These are phyloP conservation scores for Gracilaria gracilis DNA, from an alignment of 23 red algal species.

Conservation along the genomic window DNA sequence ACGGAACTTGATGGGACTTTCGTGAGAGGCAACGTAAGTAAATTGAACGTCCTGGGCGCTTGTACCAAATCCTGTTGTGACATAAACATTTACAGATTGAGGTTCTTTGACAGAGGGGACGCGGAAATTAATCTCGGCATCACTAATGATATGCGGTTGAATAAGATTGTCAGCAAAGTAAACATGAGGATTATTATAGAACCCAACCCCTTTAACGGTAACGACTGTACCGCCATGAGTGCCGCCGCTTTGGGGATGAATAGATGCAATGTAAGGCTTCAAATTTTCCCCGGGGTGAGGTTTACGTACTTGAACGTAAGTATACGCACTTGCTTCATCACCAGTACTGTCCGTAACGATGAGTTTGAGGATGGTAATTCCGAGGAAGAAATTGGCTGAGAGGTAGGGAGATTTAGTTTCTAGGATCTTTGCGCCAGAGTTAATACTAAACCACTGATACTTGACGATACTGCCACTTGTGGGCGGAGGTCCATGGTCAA, in stretches of 20 bases:
- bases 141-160: slow-evolving; percentile 32
- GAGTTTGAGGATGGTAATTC: slow-evolving; percentile 67
- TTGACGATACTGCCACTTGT: slow-evolving; percentile 48
- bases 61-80: slow-evolving; percentile 57
- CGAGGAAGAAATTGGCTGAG: slow-evolving; percentile 60
- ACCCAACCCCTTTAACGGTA: slow-evolving; percentile 49
- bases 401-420: slow-evolving; percentile 43
- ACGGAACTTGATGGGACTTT: slow-evolving; percentile 58
- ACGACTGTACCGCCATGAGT: slow-evolving; percentile 54
- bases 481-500: slow-evolving; percentile 63
- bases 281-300: slow-evolving; percentile 47
- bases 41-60: slow-evolving; percentile 60
- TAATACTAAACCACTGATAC: slow-evolving; percentile 61
- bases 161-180: slow-evolving; percentile 37
- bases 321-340: slow-evolving; percentile 62
- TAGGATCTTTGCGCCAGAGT: slow-evolving; percentile 47
- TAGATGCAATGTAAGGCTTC: slow-evolving; percentile 15
- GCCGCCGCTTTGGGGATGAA: slow-evolving; percentile 32
- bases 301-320: slow-evolving; percentile 56
- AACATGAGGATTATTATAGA: slow-evolving; percentile 66
- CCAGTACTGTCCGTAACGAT: slow-evolving; percentile 72
- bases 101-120: slow-evolving; percentile 30
- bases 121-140: slow-evolving; percentile 48
- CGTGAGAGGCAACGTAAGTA: slow-evolving; percentile 35
- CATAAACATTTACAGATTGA: slow-evolving; percentile 42